These are phyloP conservation scores for Massariosphaeria phaeospora DNA, from an alignment of 495 filamentous ascomycete genomes.

Conservation along the genomic window DNA sequence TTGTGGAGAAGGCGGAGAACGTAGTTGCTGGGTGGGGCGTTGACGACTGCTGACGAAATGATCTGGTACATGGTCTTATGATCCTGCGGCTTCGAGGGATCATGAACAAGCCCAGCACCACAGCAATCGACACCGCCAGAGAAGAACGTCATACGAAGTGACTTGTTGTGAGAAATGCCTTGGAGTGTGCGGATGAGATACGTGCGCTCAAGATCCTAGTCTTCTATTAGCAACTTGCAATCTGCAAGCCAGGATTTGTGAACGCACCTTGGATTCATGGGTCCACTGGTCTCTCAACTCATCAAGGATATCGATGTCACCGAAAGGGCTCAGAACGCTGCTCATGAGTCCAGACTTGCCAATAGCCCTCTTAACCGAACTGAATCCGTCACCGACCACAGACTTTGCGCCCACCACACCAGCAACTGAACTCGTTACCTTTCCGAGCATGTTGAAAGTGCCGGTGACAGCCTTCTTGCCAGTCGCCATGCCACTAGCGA, in stretches of 20 bases:
- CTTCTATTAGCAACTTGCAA: constrained; percentile 6
- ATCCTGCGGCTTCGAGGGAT: constrained; percentile 81
- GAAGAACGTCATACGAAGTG: constrained; percentile 91
- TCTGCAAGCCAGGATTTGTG: not conserved
- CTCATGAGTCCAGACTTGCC: constrained; percentile 95
- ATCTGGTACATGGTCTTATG: constrained; percentile 99
- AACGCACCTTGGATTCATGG: constrained; percentile 77
- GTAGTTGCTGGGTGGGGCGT: constrained; percentile 75
- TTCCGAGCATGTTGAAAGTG: constrained; percentile 89
- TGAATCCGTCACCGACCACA: constrained; percentile 84
- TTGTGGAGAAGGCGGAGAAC: constrained; percentile 88
- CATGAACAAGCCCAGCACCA: constrained; percentile 90
- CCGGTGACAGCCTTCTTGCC: constrained; percentile 94
- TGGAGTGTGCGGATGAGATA: constrained; percentile 95
- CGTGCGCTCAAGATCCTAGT: constrained; percentile 83
- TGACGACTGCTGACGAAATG: constrained; percentile 86
- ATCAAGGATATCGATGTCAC: constrained; percentile 92
- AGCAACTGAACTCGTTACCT: constrained; percentile 87
- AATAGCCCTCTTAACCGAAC: constrained; percentile 89
- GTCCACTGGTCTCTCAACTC: constrained; percentile 97
- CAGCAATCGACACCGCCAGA: constrained; percentile 87
- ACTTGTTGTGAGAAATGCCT: constrained; percentile 88
- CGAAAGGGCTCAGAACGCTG: constrained; percentile 87
- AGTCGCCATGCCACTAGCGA: constrained; percentile 85
- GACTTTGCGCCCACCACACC: constrained; percentile 93